Evolutionary conservation across 139 green algal genomes (phyloP).

Genomic region (Pleodorina starrii): DNA sequence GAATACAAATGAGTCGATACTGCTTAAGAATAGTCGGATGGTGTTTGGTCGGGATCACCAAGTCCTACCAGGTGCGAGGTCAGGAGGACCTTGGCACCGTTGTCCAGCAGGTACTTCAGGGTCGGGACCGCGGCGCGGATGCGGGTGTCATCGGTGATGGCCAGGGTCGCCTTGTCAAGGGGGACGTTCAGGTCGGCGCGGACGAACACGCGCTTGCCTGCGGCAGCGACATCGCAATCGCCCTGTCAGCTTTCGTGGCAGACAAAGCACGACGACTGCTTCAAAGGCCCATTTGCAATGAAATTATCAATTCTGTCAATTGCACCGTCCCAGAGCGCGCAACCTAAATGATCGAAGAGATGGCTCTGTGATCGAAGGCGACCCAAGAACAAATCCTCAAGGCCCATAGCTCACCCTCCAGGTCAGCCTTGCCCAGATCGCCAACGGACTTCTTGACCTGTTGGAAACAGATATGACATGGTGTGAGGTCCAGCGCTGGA

Average conservation of each 20-base stretch:
- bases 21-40: no score
- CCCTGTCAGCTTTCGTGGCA: background rate
- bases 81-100: conserved; percentile 98
- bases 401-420: conserved; percentile 98
- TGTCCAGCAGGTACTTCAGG: conserved; percentile 96
- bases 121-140: conserved; percentile 98
- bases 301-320: no score
- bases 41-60: no score
- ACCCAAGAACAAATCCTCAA: no score
- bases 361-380: no score
- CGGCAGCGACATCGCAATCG: background rate
- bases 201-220: conserved; percentile 58
- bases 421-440: conserved; percentile 92
- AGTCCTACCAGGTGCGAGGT: conserved; percentile 95
- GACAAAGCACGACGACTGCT: no score
- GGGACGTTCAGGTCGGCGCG: conserved; percentile 97
- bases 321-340: no score
- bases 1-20: no score
- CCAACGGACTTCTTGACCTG: conserved; percentile 90
- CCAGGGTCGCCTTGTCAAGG: conserved; percentile 87
- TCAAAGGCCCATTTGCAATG: no score
- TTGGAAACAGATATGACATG: no score
- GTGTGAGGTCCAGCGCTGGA: no score
- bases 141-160: conserved; percentile 98
- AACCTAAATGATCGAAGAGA: no score